Base-by-base conservation (phyloP, 2,329 filamentous ascomycete species). In the Bipolaris gigantea region DNA sequence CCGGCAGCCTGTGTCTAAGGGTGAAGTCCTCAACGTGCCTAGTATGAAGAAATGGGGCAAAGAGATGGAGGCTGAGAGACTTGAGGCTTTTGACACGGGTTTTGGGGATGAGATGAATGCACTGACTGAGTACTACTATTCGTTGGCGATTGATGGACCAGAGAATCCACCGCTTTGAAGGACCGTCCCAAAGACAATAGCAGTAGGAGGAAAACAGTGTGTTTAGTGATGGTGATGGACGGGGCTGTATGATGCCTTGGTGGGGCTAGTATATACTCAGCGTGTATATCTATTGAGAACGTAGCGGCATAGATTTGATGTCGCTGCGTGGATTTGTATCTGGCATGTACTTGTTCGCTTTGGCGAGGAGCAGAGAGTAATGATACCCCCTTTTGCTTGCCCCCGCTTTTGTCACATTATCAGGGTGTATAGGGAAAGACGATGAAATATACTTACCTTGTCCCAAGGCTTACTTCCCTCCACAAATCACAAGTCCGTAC, bases 401-500 rank as follows among this genome's bases (percentile, higher is more conserved):
- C n/a, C 16, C n/a, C 70, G 65, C 68, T 69, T 25, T 27, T 6
- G 21, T 15, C 9, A 34, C 13, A 33, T 63, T 30, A 61, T 45
- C 43, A 30, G 30, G 2, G 30, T 46, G 19, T n/a, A 23, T 10
- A 18, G 6, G 15, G 11, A 11, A 7, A 11, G 21, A 3, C 4
- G 27, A 19, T 5, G 8, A 4, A 13, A 5, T 9, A 5, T 10
- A 56, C 73, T 65, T 59, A 77, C 77, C 57, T 70, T 78, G 57
- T 84, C 82, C 73, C 79, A 83, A 1, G 77, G 77, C 51, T 76
- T 77, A 6, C 77, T 79, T 4, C 76, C 75, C 57, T 84, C 75
- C 7, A 83, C 81, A 61, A 84, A 85, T 1, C 83, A 76, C 46
- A 85, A 60, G 62, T 85, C 82, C 2, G 83, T 84, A 0, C 80